These are phyloP conservation scores for Omphalotus olearius DNA, from an alignment of 1,284 basidiomycete species.

Conservation along the genomic window DNA sequence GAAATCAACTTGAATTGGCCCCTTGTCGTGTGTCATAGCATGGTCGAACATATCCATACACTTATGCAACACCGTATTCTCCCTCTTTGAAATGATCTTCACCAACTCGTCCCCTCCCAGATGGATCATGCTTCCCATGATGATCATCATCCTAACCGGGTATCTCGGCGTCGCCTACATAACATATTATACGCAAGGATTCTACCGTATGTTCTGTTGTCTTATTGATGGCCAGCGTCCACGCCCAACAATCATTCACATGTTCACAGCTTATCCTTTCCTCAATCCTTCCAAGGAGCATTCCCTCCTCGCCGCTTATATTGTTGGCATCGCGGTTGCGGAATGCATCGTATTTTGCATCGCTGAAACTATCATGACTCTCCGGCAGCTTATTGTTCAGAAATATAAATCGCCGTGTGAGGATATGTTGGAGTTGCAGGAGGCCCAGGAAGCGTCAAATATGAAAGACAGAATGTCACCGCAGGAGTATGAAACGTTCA, in stretches of 20 bases:
- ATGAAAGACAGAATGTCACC: no score
- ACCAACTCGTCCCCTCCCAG: slow-evolving; percentile 49
- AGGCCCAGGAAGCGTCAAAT: no score
- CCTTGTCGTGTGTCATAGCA: slow-evolving; percentile 26
- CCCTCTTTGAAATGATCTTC: slow-evolving; percentile 53
- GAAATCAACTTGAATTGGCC: not conserved
- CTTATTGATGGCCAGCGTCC: not conserved
- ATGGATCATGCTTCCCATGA: slow-evolving; percentile 47
- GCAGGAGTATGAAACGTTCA: no score
- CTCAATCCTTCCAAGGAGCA: slow-evolving; percentile 27
- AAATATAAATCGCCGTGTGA: not conserved
- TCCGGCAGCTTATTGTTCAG: slow-evolving; percentile 23
- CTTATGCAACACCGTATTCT: slow-evolving; percentile 54
- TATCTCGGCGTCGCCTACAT: slow-evolving; percentile 70
- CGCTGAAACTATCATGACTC: slow-evolving; percentile 29
- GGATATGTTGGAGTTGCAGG: no score
- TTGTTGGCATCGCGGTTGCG: slow-evolving; percentile 47
- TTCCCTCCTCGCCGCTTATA: slow-evolving; percentile 42
- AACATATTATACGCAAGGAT: slow-evolving; percentile 50
- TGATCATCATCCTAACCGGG: slow-evolving; percentile 44
- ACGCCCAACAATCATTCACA: not conserved
- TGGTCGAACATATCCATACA: slow-evolving; percentile 63
- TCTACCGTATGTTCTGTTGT: slow-evolving; percentile 52
- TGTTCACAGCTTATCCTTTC: slow-evolving; percentile 30
- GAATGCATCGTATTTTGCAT: slow-evolving; percentile 43